Evolutionary conservation across 2,329 filamentous ascomycete species (phyloP).

Genomic region (Sphaerostilbella broomeana): DNA sequence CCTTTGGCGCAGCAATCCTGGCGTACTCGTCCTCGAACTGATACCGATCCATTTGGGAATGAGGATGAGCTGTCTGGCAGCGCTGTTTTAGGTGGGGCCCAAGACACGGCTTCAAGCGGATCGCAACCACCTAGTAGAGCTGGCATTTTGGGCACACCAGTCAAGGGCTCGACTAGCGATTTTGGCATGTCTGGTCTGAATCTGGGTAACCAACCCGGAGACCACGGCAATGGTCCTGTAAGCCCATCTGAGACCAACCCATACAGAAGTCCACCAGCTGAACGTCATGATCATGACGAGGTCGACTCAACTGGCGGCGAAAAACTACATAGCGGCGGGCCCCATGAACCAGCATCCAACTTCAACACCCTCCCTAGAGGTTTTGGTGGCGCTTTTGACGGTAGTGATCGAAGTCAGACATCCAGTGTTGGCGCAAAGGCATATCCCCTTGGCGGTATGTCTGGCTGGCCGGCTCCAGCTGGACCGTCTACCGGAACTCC

Average conservation of each 20-base stretch:
- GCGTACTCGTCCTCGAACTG: conserved; percentile 57
- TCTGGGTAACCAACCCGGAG: conserved; percentile 43
- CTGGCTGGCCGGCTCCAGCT: conserved; percentile 54
- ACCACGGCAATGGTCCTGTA: conserved; percentile 60
- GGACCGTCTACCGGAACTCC: conserved; percentile 58
- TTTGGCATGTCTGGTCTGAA: conserved; percentile 57
- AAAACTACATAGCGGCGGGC: conserved; percentile 36
- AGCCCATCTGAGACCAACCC: conserved; percentile 96
- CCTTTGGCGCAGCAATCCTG: conserved; percentile 41
- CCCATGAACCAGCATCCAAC: conserved; percentile 34
- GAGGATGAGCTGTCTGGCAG: conserved; percentile 60
- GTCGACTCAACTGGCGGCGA: conserved; percentile 47
- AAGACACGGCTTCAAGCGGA: conserved; percentile 53
- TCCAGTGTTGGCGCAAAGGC: conserved; percentile 78
- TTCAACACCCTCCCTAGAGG: conserved; percentile 52
- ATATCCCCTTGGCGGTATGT: conserved; percentile 59
- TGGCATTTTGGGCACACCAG: conserved; percentile 45
- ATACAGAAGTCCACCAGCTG: conserved; percentile 82
- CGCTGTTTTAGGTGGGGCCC: conserved; percentile 67
- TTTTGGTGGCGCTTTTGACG: conserved; percentile 51
- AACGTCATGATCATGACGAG: conserved; percentile 60
- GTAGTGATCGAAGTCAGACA: conserved; percentile 86
- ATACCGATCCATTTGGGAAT: conserved; percentile 64
- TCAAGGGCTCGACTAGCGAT: conserved; percentile 49
- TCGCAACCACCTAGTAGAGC: conserved; percentile 27